Evolutionary conservation across 2,329 filamentous ascomycete genomes (phyloP), one percentile per base, ranked within the genome.

Genomic region (Botrytis fragariae): DNA sequence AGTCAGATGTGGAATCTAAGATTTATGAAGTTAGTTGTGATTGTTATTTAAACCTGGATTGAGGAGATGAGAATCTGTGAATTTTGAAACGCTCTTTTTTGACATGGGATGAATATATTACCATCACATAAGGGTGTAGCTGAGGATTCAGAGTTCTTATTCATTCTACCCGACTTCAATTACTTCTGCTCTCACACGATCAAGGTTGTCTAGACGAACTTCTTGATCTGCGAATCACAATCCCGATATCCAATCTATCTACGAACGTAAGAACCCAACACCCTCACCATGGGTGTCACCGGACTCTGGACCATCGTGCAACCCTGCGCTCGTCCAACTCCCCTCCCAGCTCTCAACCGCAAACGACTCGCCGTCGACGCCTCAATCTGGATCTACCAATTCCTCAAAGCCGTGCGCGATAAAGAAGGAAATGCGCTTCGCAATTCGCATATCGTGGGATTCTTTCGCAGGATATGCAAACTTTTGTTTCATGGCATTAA

Each of bases 311-410:
- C 93, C 76, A 94, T 99, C 70, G 87, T 98, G 77, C 93, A 97
- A 84, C 96, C 96, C 63, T 98, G 94, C 81, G 96, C 96, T 65
- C 92, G 96, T 54, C 97, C 96, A 32, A 97, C 97, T 76, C 98
- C 97, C 83, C 92, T 99, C 79, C 95, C 97, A 79, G 97, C 95
- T 22, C 90, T 99, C 74, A 98, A 98, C 82, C 93, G 93, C 78
- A 98, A 97, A 84, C 94, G 96, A 25, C 92, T 99, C 68, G 97
- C 96, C 64, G 94, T 99, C 77, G 96, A 99, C 84, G 96, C 97
- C 74, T 98, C 95, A 20, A 99, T 99, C 81, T 99, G 96, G 96
- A 98, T 99, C 79, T 99, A 99, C 86, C 96, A 99, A 81, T 99
- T 99, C 80, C 90, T 99, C 79, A 99, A 99, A 85, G 96, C 97